Evolutionary conservation across 2,329 filamentous ascomycete genomes (phyloP).

Genomic region (Exophiala alcalophila): DNA sequence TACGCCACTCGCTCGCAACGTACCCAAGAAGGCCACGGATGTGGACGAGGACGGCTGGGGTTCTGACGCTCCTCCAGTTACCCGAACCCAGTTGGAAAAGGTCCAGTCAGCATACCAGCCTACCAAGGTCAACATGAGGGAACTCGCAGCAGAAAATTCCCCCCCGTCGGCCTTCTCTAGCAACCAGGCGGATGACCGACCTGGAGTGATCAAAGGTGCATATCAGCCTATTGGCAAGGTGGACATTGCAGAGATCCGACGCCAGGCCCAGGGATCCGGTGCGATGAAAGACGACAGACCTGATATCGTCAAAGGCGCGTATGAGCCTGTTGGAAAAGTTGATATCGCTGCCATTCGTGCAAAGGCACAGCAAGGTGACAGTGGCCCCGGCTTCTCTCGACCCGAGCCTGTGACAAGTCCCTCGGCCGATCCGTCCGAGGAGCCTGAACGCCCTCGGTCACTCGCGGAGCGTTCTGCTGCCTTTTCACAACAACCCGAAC

Average conservation of each 20-base stretch:
- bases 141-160: constrained; percentile 68
- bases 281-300: constrained; percentile 69
- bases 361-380: constrained; percentile 65
- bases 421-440: constrained; percentile 45
- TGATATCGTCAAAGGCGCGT: constrained; percentile 81
- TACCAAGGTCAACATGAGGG: constrained; percentile 89
- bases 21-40: constrained; percentile 46
- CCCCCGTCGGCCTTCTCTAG: constrained; percentile 62
- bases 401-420: constrained; percentile 41
- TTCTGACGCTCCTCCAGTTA: constrained; percentile 84
- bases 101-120: constrained; percentile 91
- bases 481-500: constrained; percentile 68
- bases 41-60: constrained; percentile 92
- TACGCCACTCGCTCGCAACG: constrained; percentile 59
- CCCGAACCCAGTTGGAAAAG: constrained; percentile 82
- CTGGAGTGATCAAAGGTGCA: constrained; percentile 73
- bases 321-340: constrained; percentile 93
- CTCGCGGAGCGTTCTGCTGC: constrained; percentile 73
- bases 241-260: constrained; percentile 87
- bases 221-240: constrained; percentile 97
- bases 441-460: constrained; percentile 53
- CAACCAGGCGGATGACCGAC: constrained; percentile 45
- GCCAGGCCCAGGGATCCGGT: constrained; percentile 64
- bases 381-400: constrained; percentile 31
- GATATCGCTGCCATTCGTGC: constrained; percentile 93